phyloP scores from a whole-genome alignment of 257 asterid species.

The Fraxinus excelsior region DNA sequence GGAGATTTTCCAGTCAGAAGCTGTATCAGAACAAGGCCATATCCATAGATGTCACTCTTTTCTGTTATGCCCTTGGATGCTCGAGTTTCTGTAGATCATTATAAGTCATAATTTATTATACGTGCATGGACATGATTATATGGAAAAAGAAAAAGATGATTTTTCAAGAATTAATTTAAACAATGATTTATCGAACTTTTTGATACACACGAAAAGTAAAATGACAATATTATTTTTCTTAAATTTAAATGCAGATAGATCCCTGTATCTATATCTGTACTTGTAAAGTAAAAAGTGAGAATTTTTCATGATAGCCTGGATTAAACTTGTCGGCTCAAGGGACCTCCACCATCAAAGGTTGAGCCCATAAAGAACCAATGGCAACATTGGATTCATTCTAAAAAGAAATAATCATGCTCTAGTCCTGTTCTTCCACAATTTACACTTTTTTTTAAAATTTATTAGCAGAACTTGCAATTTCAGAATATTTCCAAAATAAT shows the following conservation, averaged over 20 bases:
- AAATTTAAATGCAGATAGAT: slow-evolving; percentile 6
- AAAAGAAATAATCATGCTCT: background rate
- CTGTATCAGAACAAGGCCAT: slow-evolving; percentile 68
- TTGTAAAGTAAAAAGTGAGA: slow-evolving; percentile 21
- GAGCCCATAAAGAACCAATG: slow-evolving; percentile 4
- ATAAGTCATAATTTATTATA: background rate
- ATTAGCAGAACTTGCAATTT: background rate
- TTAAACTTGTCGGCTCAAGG: slow-evolving; percentile 19
- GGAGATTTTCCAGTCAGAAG: slow-evolving; percentile 75
- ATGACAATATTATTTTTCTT: slow-evolving; percentile 15
- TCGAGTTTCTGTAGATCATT: slow-evolving; percentile 36
- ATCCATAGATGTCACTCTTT: slow-evolving; percentile 57
- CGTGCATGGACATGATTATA: slow-evolving; percentile 47
- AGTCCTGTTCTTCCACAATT: background rate
- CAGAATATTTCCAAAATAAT: no score
- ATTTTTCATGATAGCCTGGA: slow-evolving; percentile 18
- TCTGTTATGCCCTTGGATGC: slow-evolving; percentile 42
- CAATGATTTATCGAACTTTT: slow-evolving; percentile 23
- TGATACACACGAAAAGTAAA: slow-evolving; percentile 13
- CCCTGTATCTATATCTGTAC: slow-evolving; percentile 24
- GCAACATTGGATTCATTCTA: background rate
- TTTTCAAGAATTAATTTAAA: background rate
- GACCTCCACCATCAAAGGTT: background rate
- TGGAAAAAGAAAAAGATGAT: background rate
- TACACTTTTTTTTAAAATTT: no score